Evolutionary conservation across 1,139 yeast species (phyloP).

Genomic region (Blastobotrys persicus): DNA sequence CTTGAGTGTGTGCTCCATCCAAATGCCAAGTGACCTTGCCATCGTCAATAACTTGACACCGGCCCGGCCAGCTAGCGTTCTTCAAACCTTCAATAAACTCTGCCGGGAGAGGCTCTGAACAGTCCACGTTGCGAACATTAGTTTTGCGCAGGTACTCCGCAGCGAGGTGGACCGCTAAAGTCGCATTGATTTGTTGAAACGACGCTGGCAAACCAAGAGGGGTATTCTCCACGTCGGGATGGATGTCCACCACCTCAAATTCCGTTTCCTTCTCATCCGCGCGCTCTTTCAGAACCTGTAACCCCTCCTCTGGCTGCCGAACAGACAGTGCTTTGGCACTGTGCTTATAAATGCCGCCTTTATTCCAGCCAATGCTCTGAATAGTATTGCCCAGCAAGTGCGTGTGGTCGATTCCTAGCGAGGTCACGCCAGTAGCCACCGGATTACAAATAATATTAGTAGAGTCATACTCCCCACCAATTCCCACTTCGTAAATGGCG

Average conservation of each 20-base stretch:
- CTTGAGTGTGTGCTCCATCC: conserved; percentile 96
- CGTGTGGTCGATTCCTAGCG: conserved; percentile 91
- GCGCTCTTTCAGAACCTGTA: conserved; percentile 50
- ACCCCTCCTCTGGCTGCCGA: conserved; percentile 52
- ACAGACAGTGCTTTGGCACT: conserved; percentile 67
- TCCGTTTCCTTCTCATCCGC: conserved; percentile 59
- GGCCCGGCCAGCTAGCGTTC: conserved; percentile 83
- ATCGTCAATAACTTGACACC: conserved; percentile 72
- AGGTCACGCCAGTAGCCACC: conserved; percentile 79
- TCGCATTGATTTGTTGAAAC: conserved; percentile 83
- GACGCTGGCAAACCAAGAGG: conserved; percentile 82
- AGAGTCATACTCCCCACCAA: conserved; percentile 95
- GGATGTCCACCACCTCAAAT: conserved; percentile 51
- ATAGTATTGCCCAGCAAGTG: conserved; percentile 84
- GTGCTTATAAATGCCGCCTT: conserved; percentile 84
- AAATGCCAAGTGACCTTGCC: conserved; percentile 66
- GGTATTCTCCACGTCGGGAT: conserved; percentile 40
- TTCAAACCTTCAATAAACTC: conserved; percentile 64
- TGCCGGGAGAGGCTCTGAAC: conserved; percentile 48
- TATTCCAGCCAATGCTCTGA: conserved; percentile 92
- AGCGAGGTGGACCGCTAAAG: conserved; percentile 78
- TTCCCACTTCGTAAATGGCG: conserved; percentile 96
- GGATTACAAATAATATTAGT: conserved; percentile 84
- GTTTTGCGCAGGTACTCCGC: conserved; percentile 53
- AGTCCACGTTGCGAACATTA: conserved; percentile 26